These are phyloP conservation scores for Nadsonia starkeyi-henricii DNA, from an alignment of 1,139 yeast genomes.

Conservation along the genomic window DNA sequence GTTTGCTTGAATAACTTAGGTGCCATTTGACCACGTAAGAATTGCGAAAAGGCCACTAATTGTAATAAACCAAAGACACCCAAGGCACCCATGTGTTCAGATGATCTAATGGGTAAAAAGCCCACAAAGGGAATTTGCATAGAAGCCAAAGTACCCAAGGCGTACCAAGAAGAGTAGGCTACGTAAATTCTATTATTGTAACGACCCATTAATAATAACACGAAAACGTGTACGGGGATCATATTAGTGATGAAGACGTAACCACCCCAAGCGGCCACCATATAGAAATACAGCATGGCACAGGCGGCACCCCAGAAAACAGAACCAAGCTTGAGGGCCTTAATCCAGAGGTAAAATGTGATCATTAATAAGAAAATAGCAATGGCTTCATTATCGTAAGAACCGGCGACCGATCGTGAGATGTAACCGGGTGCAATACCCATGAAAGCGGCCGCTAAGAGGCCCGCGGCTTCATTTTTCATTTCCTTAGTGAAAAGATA, in stretches of 20 bases:
- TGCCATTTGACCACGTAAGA: conserved; percentile 61
- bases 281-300: conserved; percentile 85
- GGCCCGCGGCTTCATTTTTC: conserved; percentile 82
- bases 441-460: conserved; percentile 85
- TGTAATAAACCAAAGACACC: conserved; percentile 95
- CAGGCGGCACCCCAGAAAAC: conserved; percentile 73
- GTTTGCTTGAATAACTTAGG: conserved; percentile 63
- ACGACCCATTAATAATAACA: conserved; percentile 86
- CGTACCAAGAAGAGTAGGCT: conserved; percentile 93
- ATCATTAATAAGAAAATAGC: conserved; percentile 94
- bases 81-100: conserved; percentile 96
- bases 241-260: conserved; percentile 96
- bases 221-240: conserved; percentile 91
- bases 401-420: conserved; percentile 96
- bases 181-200: conserved; percentile 72
- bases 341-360: conserved; percentile 92
- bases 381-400: conserved; percentile 97
- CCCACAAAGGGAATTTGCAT: conserved; percentile 99
- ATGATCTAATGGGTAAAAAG: conserved; percentile 87
- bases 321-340: conserved; percentile 82
- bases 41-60: conserved; percentile 76
- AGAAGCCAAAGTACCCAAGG: conserved; percentile 88
- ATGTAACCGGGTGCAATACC: conserved; percentile 98
- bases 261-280: conserved; percentile 99
- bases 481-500: conserved; percentile 80